Evolutionary conservation across 2,329 filamentous ascomycete genomes (phyloP).

Genomic region (Penicillium sclerotiorum): DNA sequence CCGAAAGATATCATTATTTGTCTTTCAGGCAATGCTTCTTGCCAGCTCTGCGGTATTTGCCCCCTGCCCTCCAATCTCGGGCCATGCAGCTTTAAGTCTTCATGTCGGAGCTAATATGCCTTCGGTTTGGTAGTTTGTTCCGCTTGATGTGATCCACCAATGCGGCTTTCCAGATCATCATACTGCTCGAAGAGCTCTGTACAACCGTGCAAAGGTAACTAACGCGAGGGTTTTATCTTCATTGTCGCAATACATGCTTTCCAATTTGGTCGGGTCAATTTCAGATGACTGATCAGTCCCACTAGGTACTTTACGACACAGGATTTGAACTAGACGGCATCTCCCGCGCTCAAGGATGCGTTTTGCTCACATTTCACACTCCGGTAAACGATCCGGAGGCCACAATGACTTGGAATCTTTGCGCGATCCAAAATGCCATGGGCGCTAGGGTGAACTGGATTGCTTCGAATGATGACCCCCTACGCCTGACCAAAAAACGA

Average conservation of each 20-base stretch:
- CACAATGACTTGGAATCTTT: neutral
- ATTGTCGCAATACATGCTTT: too few species aligned
- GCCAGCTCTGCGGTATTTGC: neutral
- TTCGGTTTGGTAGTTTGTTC: neutral
- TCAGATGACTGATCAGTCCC: too few species aligned
- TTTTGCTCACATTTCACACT: neutral
- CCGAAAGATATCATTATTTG: neutral
- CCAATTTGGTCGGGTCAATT: too few species aligned
- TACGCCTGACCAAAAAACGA: neutral
- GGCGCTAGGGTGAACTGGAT: neutral
- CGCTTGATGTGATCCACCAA: neutral
- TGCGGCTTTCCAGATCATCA: neutral
- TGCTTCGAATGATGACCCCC: neutral
- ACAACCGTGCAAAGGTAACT: neutral
- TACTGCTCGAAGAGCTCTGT: neutral
- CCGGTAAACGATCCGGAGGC: neutral
- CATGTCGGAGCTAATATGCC: too few species aligned
- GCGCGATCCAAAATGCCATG: neutral
- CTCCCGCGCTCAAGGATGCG: neutral
- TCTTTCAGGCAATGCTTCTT: neutral
- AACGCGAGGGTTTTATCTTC: too few species aligned
- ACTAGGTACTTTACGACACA: neutral
- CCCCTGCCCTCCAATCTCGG: neutral
- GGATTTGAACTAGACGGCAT: neutral
- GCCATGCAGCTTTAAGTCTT: neutral